Percentiles rank a stretch among this genome's conserved stretches.
Conservation (phyloP, 192 early-diverging fungal genomes). For the Backusella mclennaniae region DNA sequence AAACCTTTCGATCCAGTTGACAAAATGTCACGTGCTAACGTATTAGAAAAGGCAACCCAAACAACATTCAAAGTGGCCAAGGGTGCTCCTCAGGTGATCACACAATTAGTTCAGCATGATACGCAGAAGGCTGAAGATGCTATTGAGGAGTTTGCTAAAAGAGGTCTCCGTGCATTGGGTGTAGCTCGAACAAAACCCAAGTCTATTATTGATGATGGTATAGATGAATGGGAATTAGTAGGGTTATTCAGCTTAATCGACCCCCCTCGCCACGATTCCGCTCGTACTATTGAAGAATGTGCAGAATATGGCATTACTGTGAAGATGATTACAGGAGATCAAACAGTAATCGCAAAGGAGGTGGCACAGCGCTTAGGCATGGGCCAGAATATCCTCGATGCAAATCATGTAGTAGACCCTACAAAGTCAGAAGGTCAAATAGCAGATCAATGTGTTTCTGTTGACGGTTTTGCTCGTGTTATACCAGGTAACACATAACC, state of each 20-base stretch:
- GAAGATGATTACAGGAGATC: slow-evolving; percentile 84
- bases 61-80: slow-evolving; percentile 63
- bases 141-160: slow-evolving; percentile 57
- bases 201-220: slow-evolving; percentile 20
- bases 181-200: slow-evolving; percentile 57
- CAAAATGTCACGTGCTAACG: slow-evolving; percentile 69
- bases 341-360: slow-evolving; percentile 70
- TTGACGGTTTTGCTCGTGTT: slow-evolving; percentile 78
- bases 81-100: slow-evolving; percentile 75
- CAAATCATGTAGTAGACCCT: slow-evolving; percentile 50
- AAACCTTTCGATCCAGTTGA: slow-evolving; percentile 71
- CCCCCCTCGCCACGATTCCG: slow-evolving; percentile 69
- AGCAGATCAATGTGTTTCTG: slow-evolving; percentile 53
- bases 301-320: slow-evolving; percentile 60
- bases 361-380: slow-evolving; percentile 70
- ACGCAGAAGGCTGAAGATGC: slow-evolving; percentile 45
- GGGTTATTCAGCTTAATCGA: slow-evolving; percentile 67
- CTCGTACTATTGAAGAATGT: slow-evolving; percentile 64
- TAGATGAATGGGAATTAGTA: slow-evolving; percentile 58
- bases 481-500: slow-evolving; percentile 56
- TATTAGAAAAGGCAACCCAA: slow-evolving; percentile 48
- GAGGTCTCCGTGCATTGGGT: slow-evolving; percentile 72
- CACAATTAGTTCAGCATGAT: slow-evolving; percentile 50
- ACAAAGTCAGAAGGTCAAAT: slow-evolving; percentile 46
- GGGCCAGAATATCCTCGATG: slow-evolving; percentile 65